Conservation (phyloP, 2,329 filamentous ascomycete genomes). For the Fusarium kyushuense region DNA sequence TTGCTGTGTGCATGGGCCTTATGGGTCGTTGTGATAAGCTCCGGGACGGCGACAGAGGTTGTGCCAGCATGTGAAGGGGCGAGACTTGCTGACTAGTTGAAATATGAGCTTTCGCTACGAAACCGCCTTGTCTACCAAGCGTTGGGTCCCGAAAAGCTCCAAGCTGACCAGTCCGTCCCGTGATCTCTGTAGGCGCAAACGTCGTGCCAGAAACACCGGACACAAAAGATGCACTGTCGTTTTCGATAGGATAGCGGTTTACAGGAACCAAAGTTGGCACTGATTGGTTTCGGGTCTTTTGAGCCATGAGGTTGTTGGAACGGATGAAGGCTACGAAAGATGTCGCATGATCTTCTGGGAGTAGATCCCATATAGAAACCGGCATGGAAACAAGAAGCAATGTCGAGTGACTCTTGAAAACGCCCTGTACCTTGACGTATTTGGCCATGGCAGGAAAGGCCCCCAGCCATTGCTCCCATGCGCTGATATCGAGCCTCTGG, state of each 20-base stretch:
- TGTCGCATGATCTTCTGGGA: constrained; percentile 68
- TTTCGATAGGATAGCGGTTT: constrained; percentile 38
- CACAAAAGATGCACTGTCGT: constrained; percentile 49
- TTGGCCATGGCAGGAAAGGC: constrained; percentile 69
- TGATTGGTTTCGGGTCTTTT: constrained; percentile 44
- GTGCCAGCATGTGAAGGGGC: constrained; percentile 30
- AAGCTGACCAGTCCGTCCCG: constrained; percentile 36
- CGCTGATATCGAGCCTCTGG: constrained; percentile 67
- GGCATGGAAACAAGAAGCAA: constrained; percentile 69
- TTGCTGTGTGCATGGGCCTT: constrained; percentile 41
- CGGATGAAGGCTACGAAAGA: constrained; percentile 70
- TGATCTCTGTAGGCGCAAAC: constrained; percentile 49
- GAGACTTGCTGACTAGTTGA: constrained; percentile 40
- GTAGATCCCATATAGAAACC: constrained; percentile 69
- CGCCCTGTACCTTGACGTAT: constrained; percentile 70
- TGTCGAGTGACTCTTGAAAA: constrained; percentile 72
- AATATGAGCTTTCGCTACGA: constrained; percentile 20
- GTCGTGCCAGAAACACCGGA: constrained; percentile 53
- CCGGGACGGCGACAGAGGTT: constrained; percentile 41
- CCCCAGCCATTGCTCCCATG: constrained; percentile 69
- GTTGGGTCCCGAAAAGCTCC: constrained; percentile 40
- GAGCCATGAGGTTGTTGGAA: constrained; percentile 65
- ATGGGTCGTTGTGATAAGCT: constrained; percentile 34
- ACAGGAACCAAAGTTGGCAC: constrained; percentile 44
- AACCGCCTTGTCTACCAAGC: constrained; percentile 32